Evolutionary conservation across 2,329 filamentous ascomycete species (phyloP).

Genomic region (Aspergillus glaucus): DNA sequence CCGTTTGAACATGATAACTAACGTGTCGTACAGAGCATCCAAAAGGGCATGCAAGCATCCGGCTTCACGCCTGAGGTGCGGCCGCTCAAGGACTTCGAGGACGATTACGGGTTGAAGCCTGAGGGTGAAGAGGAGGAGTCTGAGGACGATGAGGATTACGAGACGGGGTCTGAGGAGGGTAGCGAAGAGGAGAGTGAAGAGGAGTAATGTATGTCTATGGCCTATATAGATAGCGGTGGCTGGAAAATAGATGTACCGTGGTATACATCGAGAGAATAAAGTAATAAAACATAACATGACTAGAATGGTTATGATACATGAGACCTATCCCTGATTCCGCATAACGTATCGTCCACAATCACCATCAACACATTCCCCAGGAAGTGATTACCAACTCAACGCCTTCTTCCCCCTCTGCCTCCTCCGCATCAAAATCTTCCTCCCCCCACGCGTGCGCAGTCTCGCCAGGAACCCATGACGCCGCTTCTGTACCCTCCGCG

Average conservation of each 20-base stretch:
- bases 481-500: constrained; percentile 55
- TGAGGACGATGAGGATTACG: constrained; percentile 42
- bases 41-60: constrained; percentile 64
- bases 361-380: neutral
- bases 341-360: too few relatives aligned
- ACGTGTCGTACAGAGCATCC: constrained; percentile 55
- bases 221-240: neutral
- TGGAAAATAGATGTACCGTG: neutral
- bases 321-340: too few relatives aligned
- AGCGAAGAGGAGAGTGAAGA: constrained; percentile 42
- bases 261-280: too few relatives aligned
- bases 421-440: constrained; percentile 49
- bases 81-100: constrained; percentile 72
- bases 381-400: constrained; percentile 44
- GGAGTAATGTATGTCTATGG: constrained; percentile 14
- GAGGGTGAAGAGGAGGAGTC: constrained; percentile 54
- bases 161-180: constrained; percentile 42
- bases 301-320: too few relatives aligned
- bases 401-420: constrained; percentile 47
- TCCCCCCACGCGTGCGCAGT: constrained; percentile 47
- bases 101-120: constrained; percentile 76
- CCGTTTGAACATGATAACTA: constrained; percentile 3
- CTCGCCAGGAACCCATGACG: constrained; percentile 55
- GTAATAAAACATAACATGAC: too few relatives aligned
- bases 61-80: constrained; percentile 75